Evolutionary conservation across 108 stramenopile species (phyloP).

Genomic region (Conticribra guillardii): DNA sequence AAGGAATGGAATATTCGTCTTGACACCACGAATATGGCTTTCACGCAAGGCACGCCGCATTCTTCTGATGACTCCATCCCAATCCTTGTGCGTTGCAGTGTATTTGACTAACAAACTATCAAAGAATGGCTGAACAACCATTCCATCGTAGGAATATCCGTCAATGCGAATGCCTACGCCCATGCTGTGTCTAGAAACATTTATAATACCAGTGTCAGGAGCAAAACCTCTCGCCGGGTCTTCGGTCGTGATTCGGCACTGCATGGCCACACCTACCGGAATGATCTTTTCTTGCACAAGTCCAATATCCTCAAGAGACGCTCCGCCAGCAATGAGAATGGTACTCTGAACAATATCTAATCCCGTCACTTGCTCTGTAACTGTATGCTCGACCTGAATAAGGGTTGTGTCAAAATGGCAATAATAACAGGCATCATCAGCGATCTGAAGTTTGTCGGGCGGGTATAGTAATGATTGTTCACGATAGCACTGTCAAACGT

Average conservation of each 20-base stretch:
- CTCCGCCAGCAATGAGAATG: conserved; percentile 67
- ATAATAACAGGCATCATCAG: too few species aligned
- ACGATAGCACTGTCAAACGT: too few species aligned
- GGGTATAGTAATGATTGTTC: too few species aligned
- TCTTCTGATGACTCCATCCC: conserved; percentile 58
- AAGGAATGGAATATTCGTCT: conserved; percentile 56
- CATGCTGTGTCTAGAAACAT: conserved; percentile 61
- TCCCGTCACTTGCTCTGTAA: conserved; percentile 83
- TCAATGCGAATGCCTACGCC: conserved; percentile 77
- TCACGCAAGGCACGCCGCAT: conserved; percentile 68
- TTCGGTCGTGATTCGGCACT: conserved; percentile 75
- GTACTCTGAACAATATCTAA: conserved; percentile 72
- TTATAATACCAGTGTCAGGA: conserved; percentile 67
- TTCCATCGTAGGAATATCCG: conserved; percentile 52
- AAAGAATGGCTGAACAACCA: conserved; percentile 73
- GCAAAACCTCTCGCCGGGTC: conserved; percentile 59
- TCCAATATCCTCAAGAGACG: conserved; percentile 62
- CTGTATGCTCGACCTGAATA: conserved; percentile 89
- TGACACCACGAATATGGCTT: conserved; percentile 66
- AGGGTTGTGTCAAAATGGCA: too few species aligned
- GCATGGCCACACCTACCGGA: conserved; percentile 71
- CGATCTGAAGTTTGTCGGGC: too few species aligned
- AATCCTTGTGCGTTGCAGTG: conserved; percentile 54
- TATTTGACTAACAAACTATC: conserved; percentile 83
- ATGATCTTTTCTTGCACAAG: conserved; percentile 69